phyloP scores from a whole-genome alignment of 148 eudicot genomes.

The Vaccinium corymbosum region DNA sequence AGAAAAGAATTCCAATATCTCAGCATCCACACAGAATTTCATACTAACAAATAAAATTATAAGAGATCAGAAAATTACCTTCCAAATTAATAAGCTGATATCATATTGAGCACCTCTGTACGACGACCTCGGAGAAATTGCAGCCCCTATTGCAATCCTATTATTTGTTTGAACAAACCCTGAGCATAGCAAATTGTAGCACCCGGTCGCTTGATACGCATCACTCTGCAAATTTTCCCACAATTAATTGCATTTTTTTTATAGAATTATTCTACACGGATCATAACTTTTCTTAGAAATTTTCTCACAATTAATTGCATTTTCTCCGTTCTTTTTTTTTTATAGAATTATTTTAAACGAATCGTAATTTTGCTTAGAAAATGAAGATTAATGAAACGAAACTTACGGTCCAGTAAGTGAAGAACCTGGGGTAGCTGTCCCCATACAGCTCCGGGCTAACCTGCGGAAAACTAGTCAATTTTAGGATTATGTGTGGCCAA shows the following conservation, averaged over 20 bases:
- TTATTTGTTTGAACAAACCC: slow-evolving; percentile 36
- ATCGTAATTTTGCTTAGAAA: too few species aligned
- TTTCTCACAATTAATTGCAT: neutral
- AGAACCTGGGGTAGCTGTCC: slow-evolving; percentile 87
- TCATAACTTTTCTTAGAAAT: neutral
- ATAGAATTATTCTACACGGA: neutral
- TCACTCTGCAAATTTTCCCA: slow-evolving; percentile 17
- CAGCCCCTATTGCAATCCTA: slow-evolving; percentile 37
- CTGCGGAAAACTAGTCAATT: slow-evolving; percentile 35
- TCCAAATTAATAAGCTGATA: slow-evolving; percentile 80
- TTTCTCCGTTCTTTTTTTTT: neutral
- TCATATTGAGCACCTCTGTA: slow-evolving; percentile 77
- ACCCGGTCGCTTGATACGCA: slow-evolving; percentile 36
- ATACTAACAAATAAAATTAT: neutral
- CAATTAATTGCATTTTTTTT: neutral
- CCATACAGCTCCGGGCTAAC: slow-evolving; percentile 97
- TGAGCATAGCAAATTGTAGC: slow-evolving; percentile 37
- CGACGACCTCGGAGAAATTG: slow-evolving; percentile 78
- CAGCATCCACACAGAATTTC: neutral
- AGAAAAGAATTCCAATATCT: too few species aligned
- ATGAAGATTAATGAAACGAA: neutral
- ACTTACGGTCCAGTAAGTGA: slow-evolving; percentile 96
- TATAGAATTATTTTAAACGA: too few species aligned
- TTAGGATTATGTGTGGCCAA: slow-evolving; percentile 15
- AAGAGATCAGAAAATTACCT: slow-evolving; percentile 36